Evolutionary conservation across 306 rosid genomes (phyloP), one percentile per base, ranked within the genome.

Genomic region (Cicer yamashitae): DNA sequence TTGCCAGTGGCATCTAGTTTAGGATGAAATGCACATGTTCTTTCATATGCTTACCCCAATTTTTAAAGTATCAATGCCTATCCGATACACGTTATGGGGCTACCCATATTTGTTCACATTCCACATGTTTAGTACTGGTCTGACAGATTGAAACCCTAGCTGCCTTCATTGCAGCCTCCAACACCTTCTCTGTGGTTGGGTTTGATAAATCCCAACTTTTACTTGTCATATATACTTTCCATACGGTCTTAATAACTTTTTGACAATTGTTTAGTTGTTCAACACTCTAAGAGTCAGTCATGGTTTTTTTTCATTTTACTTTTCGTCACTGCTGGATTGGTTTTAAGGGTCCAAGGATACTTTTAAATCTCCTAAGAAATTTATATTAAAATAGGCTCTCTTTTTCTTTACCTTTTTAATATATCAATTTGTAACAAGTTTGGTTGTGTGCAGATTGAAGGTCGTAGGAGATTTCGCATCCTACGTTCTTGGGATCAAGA

Each of bases 401-500:
- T 62, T 62, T 44, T 52, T 50, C 14, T 62, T 69, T 47, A 43
- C 9, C 25, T 50, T 44, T 18, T 51, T 34, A 61, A 38, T 34
- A 40, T 56, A 57, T 50, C 72, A 68, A 48, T 67, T 50, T 70
- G 9, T 62, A 74, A 70, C 54, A 34, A 60, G 43, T 25, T 73
- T 64, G 14, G 44, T 38, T 80, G 57, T 57, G 60, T 73, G 85
- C 97, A 94, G 98, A 86, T 92, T 82, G 97, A 90, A 88, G 89
- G 99, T 85, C 92, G 87, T 47, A 82, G 97, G 78, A 83, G 99
- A 79, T 89, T 92, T 82, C 88, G 73, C 46, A 90, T 90, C 67
- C 68, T 86, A 77, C 90, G 79, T 67, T 87, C 96, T 45, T 83
- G 89, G 97, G 96, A 90, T 82, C 99, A 94, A 83, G 99, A 94